Evolutionary conservation across 202 grass and related monocot species (phyloP).

Genomic region (Setaria italica): DNA sequence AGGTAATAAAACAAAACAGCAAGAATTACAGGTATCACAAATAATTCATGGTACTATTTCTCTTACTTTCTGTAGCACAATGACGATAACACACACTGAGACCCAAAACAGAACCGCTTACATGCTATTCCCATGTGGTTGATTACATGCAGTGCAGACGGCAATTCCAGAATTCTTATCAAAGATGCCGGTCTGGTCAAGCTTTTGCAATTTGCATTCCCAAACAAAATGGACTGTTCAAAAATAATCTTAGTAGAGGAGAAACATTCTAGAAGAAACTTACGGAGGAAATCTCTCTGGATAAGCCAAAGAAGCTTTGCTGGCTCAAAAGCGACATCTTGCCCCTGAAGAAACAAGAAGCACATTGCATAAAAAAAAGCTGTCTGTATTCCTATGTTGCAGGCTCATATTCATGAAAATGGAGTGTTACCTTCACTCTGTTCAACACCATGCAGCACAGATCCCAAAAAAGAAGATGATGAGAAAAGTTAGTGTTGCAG

Average conservation of each 20-base stretch:
- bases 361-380: neutral
- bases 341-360: constrained; percentile 63
- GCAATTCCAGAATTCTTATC: neutral
- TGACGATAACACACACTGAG: neutral
- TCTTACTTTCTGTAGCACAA: constrained; percentile 8
- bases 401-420: constrained; percentile 28
- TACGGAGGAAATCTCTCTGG: constrained; percentile 98
- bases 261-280: constrained; percentile 53
- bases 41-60: constrained; percentile 6
- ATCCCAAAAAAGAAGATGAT: neutral
- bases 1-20: constrained; percentile 20
- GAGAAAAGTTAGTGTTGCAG: constrained; percentile 41
- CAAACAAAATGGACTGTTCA: constrained; percentile 25
- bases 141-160: constrained; percentile 8
- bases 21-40: neutral
- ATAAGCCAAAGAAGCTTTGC: constrained; percentile 99
- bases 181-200: neutral
- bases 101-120: neutral
- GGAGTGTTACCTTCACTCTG: constrained; percentile 93
- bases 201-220: constrained; percentile 24
- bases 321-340: constrained; percentile 96
- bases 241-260: constrained; percentile 22
- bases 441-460: constrained; percentile 44
- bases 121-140: neutral
- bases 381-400: constrained; percentile 19